Evolutionary conservation across 306 rosid genomes (phyloP).

Genomic region (Pachyrhizus erosus): DNA sequence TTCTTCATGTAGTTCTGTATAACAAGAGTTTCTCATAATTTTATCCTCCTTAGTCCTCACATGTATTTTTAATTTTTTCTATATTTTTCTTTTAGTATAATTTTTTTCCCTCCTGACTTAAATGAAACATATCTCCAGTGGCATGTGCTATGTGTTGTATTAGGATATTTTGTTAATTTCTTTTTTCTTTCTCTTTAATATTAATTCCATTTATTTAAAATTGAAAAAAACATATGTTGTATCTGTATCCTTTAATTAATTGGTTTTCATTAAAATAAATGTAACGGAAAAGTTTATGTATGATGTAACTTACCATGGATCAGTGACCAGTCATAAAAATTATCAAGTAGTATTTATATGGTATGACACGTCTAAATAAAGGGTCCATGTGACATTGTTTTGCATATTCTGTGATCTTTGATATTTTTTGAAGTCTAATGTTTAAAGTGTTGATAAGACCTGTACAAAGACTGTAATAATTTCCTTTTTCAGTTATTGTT

Average conservation of each 20-base stretch:
- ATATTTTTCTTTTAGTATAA: neutral
- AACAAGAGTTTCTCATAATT: constrained; percentile 22
- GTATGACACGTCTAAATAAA: neutral
- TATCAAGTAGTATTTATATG: neutral
- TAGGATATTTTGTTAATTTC: neutral
- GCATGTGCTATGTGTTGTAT: constrained; percentile 21
- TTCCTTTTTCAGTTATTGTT: constrained; percentile 27
- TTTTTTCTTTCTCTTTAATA: constrained; percentile 17
- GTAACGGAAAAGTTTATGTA: constrained; percentile 16
- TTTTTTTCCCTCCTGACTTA: neutral
- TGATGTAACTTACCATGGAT: constrained; percentile 22
- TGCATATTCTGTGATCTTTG: constrained; percentile 26
- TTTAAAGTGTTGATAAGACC: constrained; percentile 23
- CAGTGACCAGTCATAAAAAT: constrained; percentile 3
- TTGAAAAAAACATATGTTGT: neutral
- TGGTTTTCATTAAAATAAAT: constrained; percentile 14
- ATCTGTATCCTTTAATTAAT: constrained; percentile 12
- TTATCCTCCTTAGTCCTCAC: constrained; percentile 29
- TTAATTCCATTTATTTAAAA: constrained; percentile 23
- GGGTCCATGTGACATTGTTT: constrained; percentile 21
- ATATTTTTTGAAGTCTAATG: constrained; percentile 21
- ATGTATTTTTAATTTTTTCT: constrained; percentile 1
- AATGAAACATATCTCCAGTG: neutral
- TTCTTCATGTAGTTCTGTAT: constrained; percentile 25
- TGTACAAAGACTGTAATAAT: constrained; percentile 1